Percentiles rank a stretch among this genome's conserved stretches.
Evolutionary conservation across 2,329 filamentous ascomycete species (phyloP).

Genomic region (Macrophomina pseudophaseolina): DNA sequence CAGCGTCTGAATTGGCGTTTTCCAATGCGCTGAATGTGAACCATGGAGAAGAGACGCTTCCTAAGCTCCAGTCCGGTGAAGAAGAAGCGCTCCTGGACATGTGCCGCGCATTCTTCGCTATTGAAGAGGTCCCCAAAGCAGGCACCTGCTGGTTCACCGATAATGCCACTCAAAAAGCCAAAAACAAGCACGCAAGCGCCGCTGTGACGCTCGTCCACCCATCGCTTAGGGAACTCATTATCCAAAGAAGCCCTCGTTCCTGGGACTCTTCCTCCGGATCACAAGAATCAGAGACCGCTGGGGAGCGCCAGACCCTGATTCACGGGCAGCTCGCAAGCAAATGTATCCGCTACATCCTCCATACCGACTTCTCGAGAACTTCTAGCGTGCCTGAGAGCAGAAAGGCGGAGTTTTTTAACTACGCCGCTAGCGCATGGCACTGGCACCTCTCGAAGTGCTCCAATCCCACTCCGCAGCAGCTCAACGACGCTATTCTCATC

Average conservation of each 20-base stretch:
- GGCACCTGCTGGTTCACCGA: no score
- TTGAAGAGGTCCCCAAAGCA: no score
- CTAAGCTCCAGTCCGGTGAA: neutral
- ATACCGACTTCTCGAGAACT: neutral
- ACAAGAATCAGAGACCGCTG: neutral
- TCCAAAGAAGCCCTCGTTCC: neutral
- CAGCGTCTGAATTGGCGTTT: neutral
- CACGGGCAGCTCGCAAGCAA: neutral
- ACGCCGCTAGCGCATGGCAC: neutral
- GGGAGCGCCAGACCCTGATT: neutral
- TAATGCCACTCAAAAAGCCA: no score
- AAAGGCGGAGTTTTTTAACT: neutral
- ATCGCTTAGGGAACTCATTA: neutral
- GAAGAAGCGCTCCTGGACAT: neutral
- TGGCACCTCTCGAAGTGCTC: neutral
- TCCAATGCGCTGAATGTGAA: neutral
- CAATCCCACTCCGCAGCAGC: neutral
- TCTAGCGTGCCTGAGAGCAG: neutral
- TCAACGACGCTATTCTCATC: neutral
- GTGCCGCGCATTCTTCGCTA: neutral
- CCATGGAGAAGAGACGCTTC: neutral
- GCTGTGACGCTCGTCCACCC: neutral
- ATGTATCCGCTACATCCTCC: neutral
- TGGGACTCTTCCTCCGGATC: neutral
- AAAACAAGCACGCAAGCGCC: no score